Evolutionary conservation across 495 filamentous ascomycete genomes (phyloP).

Genomic region (Penicillium longicatenatum): DNA sequence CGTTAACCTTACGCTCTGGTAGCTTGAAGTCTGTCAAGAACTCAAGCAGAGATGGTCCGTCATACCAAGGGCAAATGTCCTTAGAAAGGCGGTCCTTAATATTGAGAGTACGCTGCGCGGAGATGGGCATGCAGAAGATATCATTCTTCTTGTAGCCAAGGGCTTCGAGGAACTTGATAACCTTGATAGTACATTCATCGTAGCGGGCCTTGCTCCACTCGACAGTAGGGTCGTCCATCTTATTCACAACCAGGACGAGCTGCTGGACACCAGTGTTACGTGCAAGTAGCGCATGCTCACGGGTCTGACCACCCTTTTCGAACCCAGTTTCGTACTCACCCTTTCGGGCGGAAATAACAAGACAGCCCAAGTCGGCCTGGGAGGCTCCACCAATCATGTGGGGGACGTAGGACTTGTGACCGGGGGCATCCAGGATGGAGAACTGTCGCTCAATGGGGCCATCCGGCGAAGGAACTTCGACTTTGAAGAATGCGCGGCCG

Average conservation of each 20-base stretch:
- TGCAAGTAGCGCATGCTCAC: slow-evolving; percentile 94
- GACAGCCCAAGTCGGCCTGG: slow-evolving; percentile 91
- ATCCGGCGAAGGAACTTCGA: slow-evolving; percentile 63
- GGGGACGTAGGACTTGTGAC: slow-evolving; percentile 94
- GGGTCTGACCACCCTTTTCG: slow-evolving; percentile 95
- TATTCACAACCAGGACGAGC: slow-evolving; percentile 92
- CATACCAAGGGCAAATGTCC: slow-evolving; percentile 77
- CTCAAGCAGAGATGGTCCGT: slow-evolving; percentile 91
- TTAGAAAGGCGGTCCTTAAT: slow-evolving; percentile 87
- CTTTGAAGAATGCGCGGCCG: slow-evolving; percentile 94
- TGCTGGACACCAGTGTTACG: slow-evolving; percentile 99
- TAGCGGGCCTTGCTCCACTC: slow-evolving; percentile 93
- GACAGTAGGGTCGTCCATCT: slow-evolving; percentile 97
- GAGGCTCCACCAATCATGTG: slow-evolving; percentile 97
- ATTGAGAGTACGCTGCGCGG: slow-evolving; percentile 78
- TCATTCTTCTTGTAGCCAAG: slow-evolving; percentile 95
- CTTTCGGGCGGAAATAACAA: slow-evolving; percentile 96
- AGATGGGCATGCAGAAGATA: slow-evolving; percentile 93
- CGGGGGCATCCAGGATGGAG: slow-evolving; percentile 93
- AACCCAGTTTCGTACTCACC: slow-evolving; percentile 99
- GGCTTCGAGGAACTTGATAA: slow-evolving; percentile 81
- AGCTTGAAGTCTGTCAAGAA: slow-evolving; percentile 89
- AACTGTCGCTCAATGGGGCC: slow-evolving; percentile 57
- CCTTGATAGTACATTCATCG: slow-evolving; percentile 88
- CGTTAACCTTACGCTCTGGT: slow-evolving; percentile 93